These are phyloP conservation scores for Citrus hindsii DNA, from an alignment of 345 rosid species.

Conservation along the genomic window DNA sequence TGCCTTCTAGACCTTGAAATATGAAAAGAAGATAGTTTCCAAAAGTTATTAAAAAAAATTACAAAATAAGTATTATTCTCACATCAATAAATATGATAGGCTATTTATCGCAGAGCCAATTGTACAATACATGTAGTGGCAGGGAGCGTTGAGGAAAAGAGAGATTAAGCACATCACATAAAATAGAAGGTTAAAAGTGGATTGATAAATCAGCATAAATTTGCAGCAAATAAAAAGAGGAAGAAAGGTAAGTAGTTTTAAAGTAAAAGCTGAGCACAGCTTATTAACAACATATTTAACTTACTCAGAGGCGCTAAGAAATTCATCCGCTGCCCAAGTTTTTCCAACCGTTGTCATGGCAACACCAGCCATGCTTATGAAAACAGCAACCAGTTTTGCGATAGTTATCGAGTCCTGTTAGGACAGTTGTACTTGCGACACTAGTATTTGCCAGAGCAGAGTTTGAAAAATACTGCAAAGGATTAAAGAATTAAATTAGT, in stretches of 20 bases:
- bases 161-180: not conserved
- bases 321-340: slow-evolving; percentile 58
- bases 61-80: not conserved
- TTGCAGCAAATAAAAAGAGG: not conserved
- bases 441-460: slow-evolving; percentile 67
- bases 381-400: slow-evolving; percentile 54
- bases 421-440: slow-evolving; percentile 66
- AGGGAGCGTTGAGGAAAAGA: not conserved
- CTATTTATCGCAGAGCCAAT: not conserved
- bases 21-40: slow-evolving; percentile 6
- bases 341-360: slow-evolving; percentile 66
- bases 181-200: not conserved
- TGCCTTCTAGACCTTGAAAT: slow-evolving; percentile 40
- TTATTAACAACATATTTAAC: slow-evolving; percentile 13
- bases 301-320: slow-evolving; percentile 41
- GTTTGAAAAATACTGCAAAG: slow-evolving; percentile 51
- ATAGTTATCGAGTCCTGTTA: slow-evolving; percentile 49
- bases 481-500: slow-evolving; percentile 9
- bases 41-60: not conserved
- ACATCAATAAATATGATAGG: not conserved
- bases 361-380: slow-evolving; percentile 64
- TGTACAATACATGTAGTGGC: too few species aligned
- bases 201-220: not conserved
- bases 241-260: not conserved
- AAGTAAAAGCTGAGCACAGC: not conserved